Percentiles rank a stretch among this genome's conserved stretches.
phyloP scores from a whole-genome alignment of 2,329 filamentous ascomycete genomes.

The Calycina herbarum region DNA sequence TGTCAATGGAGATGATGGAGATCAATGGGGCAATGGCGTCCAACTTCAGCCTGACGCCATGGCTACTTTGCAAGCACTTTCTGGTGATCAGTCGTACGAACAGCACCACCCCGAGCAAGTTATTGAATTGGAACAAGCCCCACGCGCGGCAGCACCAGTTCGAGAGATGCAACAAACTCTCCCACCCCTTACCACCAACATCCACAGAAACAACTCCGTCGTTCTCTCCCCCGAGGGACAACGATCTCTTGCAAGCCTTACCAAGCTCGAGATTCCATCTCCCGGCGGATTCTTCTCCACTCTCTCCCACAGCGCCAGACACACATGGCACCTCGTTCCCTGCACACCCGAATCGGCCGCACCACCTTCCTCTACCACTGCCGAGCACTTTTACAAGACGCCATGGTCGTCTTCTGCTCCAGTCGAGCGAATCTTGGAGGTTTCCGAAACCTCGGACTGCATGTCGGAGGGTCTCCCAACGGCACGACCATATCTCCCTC shows the following conservation, averaged over 20 bases:
- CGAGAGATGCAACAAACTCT: slow-evolving; percentile 55
- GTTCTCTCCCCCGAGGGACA: slow-evolving; percentile 52
- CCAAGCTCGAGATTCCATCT: slow-evolving; percentile 83
- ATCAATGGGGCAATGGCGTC: slow-evolving; percentile 68
- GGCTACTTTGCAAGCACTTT: slow-evolving; percentile 75
- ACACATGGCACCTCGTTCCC: slow-evolving; percentile 74
- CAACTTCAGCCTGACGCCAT: slow-evolving; percentile 78
- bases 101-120: slow-evolving; percentile 57
- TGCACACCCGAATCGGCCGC: slow-evolving; percentile 53
- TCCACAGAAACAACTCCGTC: slow-evolving; percentile 39
- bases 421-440: slow-evolving; percentile 68
- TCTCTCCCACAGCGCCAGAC: slow-evolving; percentile 71
- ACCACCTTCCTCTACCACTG: slow-evolving; percentile 83
- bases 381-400: slow-evolving; percentile 84
- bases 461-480: slow-evolving; percentile 65
- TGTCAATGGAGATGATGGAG: slow-evolving; percentile 54
- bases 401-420: slow-evolving; percentile 67
- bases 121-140: slow-evolving; percentile 48
- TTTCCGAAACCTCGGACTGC: slow-evolving; percentile 44
- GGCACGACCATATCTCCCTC: slow-evolving; percentile 54
- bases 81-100: slow-evolving; percentile 60
- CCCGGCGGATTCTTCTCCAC: slow-evolving; percentile 90
- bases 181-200: slow-evolving; percentile 49
- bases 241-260: slow-evolving; percentile 68
- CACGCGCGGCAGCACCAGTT: slow-evolving; percentile 36